Percentiles rank a stretch among this genome's conserved stretches.
These are phyloP conservation scores for Nyctanthes arbortristis DNA, from an alignment of 257 asterid genomes.

Conservation along the genomic window DNA sequence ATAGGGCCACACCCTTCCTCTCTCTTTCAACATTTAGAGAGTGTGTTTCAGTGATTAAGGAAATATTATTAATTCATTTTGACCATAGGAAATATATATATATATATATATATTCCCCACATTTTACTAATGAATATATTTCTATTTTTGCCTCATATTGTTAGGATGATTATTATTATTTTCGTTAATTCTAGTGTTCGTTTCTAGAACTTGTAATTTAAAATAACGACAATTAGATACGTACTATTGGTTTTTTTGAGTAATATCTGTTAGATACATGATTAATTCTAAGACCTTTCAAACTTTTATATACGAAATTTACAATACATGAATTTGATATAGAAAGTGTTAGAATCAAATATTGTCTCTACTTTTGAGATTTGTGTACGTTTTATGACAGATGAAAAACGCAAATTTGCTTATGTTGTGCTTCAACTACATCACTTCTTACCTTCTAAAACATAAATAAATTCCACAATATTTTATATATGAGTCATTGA, in stretches of 20 bases:
- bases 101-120: slow-evolving; percentile 21
- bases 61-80: slow-evolving; percentile 10
- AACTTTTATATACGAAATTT: not conserved
- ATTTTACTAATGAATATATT: not conserved
- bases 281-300: not conserved
- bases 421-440: too few relatives aligned
- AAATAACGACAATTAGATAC: not conserved
- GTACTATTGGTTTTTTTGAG: not conserved
- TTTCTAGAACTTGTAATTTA: not conserved
- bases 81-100: too few relatives aligned
- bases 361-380: too few relatives aligned
- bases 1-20: slow-evolving; percentile 16
- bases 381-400: too few relatives aligned
- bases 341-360: too few relatives aligned
- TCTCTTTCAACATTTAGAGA: slow-evolving; percentile 23
- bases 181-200: not conserved
- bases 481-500: too few relatives aligned
- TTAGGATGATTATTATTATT: not conserved
- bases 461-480: not conserved
- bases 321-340: too few relatives aligned
- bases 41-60: slow-evolving; percentile 19
- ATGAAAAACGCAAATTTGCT: too few relatives aligned
- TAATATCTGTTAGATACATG: not conserved
- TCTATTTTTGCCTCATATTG: not conserved
- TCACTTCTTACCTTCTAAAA: not conserved